Evolutionary conservation across 495 filamentous ascomycete genomes (phyloP), one percentile per base, ranked within the genome.

Genomic region (Chlorociboria aeruginascens): DNA sequence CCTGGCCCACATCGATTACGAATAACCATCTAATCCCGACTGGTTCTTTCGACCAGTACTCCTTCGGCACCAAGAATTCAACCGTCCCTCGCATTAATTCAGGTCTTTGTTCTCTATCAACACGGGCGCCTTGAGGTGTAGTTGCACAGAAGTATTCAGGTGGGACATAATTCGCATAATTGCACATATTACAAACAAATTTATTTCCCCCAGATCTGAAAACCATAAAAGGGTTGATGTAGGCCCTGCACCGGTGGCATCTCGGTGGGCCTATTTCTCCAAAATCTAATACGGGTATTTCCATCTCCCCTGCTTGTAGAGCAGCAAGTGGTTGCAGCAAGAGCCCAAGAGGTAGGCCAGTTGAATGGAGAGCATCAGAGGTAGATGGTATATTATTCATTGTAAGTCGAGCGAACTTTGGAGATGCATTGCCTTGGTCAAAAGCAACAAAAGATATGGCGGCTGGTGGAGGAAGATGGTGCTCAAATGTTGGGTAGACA

Each of bases 171-270:
- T 97, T 97, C 3, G 93, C 86, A 66, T 95, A 95, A 17, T 82
- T 89, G 67, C 92, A 99, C 71, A 99, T 90, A 58, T 99, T 99
- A 66, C 92, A 99, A 46, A 93, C 87, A 58, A 96, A 95, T 62
- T 90, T 93, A 65, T 86, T 95, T 32, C 92, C 92, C 25, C 89
- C 92, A 4, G 85, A 85, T 40, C 82, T 76, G 71, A 99, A 99
- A 47, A 84, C 83, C 92, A 97, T 96, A 63, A 97, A 99, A 9
- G 92, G 92, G 59, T 99, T 99, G 65, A 99, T 94, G 63, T 99
- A 99, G 11, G 92, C 83, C 58, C 92, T 71, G 67, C 92, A 99
- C 66, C 92, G 76, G 59, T 88, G 79, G 66, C 92, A 99, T 57
- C 92, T 78, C 10, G 93, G 92, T 33, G 92, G 92, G 1, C 92